Percentiles rank a stretch among this genome's conserved stretches.
Conservation (phyloP, 1,284 basidiomycete species). For the Ganoderma boninense region DNA sequence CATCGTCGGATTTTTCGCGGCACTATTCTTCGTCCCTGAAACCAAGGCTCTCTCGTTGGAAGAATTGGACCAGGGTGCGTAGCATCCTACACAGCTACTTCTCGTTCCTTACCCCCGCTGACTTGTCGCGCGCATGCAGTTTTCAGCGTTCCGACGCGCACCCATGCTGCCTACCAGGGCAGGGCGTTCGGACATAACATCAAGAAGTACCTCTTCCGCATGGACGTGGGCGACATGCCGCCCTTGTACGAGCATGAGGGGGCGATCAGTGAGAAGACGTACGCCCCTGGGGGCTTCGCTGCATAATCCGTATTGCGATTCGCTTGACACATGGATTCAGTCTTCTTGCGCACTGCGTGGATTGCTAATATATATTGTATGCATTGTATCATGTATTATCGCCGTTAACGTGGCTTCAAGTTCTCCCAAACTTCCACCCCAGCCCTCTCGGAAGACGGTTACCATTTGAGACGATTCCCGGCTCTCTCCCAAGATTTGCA, state of each 20-base stretch:
- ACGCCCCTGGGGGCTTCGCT: neutral
- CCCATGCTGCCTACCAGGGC: conserved; percentile 67
- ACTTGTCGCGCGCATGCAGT: conserved; percentile 44
- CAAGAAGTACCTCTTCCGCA: conserved; percentile 57
- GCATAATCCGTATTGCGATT: neutral
- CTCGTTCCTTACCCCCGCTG: neutral
- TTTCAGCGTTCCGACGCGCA: conserved; percentile 68
- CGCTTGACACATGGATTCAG: neutral
- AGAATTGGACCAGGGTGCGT: conserved; percentile 55
- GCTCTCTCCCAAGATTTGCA: neutral
- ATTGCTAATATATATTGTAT: neutral
- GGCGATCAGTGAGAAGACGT: conserved; percentile 4
- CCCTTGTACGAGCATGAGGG: conserved; percentile 45
- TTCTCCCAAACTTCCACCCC: neutral
- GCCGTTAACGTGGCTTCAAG: neutral
- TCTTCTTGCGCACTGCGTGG: neutral
- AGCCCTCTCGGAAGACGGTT: neutral
- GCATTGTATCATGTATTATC: neutral
- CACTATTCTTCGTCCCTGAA: conserved; percentile 74
- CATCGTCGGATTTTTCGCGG: conserved; percentile 55
- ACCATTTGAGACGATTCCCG: neutral
- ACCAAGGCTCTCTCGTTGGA: conserved; percentile 82
- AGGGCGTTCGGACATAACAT: conserved; percentile 61
- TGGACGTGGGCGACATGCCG: conserved; percentile 49
- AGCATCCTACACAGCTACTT: too few relatives aligned